phyloP scores from a whole-genome alignment of 805 yeast species.

The Soucietia sequanensis region DNA sequence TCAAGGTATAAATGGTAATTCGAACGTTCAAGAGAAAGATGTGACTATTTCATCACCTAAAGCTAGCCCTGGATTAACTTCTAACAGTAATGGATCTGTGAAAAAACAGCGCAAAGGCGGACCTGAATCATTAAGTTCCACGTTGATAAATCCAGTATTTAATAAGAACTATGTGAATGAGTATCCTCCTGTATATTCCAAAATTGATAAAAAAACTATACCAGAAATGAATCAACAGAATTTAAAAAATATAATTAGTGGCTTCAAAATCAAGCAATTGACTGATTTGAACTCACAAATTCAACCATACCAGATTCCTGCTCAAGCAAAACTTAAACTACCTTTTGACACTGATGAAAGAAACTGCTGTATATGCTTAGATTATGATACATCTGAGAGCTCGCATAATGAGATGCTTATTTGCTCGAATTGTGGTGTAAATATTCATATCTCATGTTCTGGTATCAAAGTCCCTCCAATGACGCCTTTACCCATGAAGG shows the following conservation, averaged over 20 bases:
- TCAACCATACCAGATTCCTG: conserved; percentile 15
- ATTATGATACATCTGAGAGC: conserved; percentile 23
- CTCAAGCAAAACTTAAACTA: conserved; percentile 9
- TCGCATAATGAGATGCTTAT: conserved; percentile 39
- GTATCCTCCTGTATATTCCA: conserved; percentile 3
- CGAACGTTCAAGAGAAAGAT: too few species aligned
- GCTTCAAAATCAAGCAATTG: conserved; percentile 17
- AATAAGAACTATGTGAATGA: conserved; percentile 15
- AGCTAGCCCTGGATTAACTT: too few species aligned
- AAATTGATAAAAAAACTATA: conserved; percentile 18
- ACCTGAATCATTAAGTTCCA: too few species aligned
- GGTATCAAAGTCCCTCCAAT: conserved; percentile 39
- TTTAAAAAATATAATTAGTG: background rate
- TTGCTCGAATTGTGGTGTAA: conserved; percentile 67
- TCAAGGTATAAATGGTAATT: too few species aligned
- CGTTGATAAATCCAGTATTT: too few species aligned
- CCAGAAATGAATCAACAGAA: conserved; percentile 7
- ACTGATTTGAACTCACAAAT: conserved; percentile 23
- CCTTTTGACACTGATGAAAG: conserved; percentile 25
- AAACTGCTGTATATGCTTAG: conserved; percentile 61
- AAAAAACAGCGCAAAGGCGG: too few species aligned
- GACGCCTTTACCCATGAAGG: conserved; percentile 26
- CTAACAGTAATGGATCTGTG: too few species aligned
- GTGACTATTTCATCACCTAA: too few species aligned
- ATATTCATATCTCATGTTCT: conserved; percentile 69